Percentiles rank a stretch among this genome's conserved stretches.
Evolutionary conservation across 2,329 filamentous ascomycete genomes (phyloP).

Genomic region (Colletotrichum magnum): DNA sequence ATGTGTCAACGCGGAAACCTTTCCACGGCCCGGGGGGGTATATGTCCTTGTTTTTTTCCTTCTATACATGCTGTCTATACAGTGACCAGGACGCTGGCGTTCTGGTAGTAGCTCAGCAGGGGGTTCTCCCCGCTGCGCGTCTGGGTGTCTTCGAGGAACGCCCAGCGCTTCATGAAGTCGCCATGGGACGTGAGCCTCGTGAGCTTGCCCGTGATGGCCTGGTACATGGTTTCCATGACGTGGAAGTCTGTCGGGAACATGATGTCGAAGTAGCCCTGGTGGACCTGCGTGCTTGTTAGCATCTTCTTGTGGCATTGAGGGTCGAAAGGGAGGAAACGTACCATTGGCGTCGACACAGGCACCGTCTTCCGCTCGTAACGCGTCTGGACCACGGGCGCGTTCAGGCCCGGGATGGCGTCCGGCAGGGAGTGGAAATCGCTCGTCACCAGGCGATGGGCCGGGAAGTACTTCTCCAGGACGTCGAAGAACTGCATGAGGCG

Average conservation of each 20-base stretch:
- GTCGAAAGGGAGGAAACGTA: constrained; percentile 59
- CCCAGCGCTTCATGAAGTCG: constrained; percentile 92
- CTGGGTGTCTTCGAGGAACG: constrained; percentile 89
- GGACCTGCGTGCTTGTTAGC: constrained; percentile 71
- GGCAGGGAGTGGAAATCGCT: constrained; percentile 93
- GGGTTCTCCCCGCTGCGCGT: constrained; percentile 95
- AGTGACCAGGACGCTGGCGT: constrained; percentile 92
- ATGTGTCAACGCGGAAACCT: constrained; percentile 2
- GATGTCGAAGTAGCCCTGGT: constrained; percentile 99
- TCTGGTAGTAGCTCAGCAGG: constrained; percentile 92
- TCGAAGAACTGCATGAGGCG: constrained; percentile 97
- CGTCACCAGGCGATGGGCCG: constrained; percentile 87
- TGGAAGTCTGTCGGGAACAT: constrained; percentile 97
- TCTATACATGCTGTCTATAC: constrained; percentile 64
- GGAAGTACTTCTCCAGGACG: constrained; percentile 89
- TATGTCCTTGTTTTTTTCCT: constrained; percentile 19
- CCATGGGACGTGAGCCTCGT: constrained; percentile 89
- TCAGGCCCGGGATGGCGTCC: constrained; percentile 85
- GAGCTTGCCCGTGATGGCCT: constrained; percentile 91
- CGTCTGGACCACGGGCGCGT: constrained; percentile 96
- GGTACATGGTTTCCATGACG: constrained; percentile 92
- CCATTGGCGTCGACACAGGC: constrained; percentile 89
- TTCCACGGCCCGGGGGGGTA: constrained; percentile 26
- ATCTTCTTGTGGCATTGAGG: constrained; percentile 21
- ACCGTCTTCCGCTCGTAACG: constrained; percentile 89